phyloP scores from a whole-genome alignment of 225 moss, liverwort and hornwort species.

The Takakia lepidozioides region DNA sequence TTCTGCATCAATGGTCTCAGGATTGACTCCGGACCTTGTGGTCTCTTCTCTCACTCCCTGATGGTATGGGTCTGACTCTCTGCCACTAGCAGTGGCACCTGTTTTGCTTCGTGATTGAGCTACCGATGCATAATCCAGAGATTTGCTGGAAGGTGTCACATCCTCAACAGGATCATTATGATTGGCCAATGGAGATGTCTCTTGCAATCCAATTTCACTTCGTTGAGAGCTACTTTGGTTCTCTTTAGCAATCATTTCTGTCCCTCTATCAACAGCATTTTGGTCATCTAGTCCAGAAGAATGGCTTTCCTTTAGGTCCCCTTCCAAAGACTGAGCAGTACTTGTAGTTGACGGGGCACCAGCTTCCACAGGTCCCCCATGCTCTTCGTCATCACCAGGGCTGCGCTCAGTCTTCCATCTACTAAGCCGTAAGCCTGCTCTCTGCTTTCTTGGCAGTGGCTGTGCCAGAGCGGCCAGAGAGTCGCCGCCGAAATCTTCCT shows the following conservation, averaged over 20 bases:
- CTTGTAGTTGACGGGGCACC: slow-evolving; percentile 7
- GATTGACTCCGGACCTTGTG: slow-evolving; percentile 17
- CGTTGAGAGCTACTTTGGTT: too few relatives aligned
- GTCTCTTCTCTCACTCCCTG: slow-evolving; percentile 32
- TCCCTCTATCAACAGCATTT: too few relatives aligned
- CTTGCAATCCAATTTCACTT: background rate
- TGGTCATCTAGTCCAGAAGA: slow-evolving; percentile 6
- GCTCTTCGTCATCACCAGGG: slow-evolving; percentile 10
- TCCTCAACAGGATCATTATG: slow-evolving; percentile 22
- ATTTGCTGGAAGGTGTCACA: slow-evolving; percentile 11
- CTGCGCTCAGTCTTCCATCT: slow-evolving; percentile 34
- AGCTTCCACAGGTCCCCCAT: slow-evolving; percentile 4
- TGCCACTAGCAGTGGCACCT: slow-evolving; percentile 36
- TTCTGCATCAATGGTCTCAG: slow-evolving; percentile 58
- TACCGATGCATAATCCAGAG: slow-evolving; percentile 26
- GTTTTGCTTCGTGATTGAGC: slow-evolving; percentile 32
- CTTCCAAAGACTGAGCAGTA: slow-evolving; percentile 10
- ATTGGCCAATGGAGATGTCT: slow-evolving; percentile 7
- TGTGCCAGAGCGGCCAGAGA: slow-evolving; percentile 39
- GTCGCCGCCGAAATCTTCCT: slow-evolving; percentile 43
- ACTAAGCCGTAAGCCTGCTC: slow-evolving; percentile 22
- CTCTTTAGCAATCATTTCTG: too few relatives aligned
- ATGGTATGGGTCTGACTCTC: slow-evolving; percentile 20
- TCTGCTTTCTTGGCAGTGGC: slow-evolving; percentile 43
- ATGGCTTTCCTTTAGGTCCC: slow-evolving; percentile 1